A percentile compares a stretch with the other conserved stretches of the same genome.
phyloP scores from a whole-genome alignment of 1,139 yeast species.

The Candida tunisiensis region DNA sequence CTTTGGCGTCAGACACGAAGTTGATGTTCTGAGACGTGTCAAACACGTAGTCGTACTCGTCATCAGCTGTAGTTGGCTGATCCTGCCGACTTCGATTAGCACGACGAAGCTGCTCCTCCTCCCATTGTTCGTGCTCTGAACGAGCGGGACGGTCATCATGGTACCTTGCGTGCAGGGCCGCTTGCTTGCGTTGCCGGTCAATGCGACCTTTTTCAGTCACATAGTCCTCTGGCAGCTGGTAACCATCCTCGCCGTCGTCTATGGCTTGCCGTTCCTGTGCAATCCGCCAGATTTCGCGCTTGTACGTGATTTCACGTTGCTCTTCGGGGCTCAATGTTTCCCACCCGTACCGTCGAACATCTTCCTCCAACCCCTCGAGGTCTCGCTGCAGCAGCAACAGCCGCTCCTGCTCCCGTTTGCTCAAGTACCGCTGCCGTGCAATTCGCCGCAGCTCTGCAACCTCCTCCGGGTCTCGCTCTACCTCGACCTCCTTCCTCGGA shows the following conservation, averaged over 20 bases:
- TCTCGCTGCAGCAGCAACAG: constrained; percentile 29
- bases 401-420: constrained; percentile 30
- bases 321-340: constrained; percentile 30
- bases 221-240: constrained; percentile 42
- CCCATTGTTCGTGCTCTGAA: constrained; percentile 31
- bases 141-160: constrained; percentile 10
- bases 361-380: constrained; percentile 29
- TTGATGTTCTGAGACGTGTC: constrained; percentile 63
- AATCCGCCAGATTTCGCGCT: constrained; percentile 27
- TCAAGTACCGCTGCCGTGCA: constrained; percentile 32
- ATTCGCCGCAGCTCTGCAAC: constrained; percentile 22
- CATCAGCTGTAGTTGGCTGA: constrained; percentile 17
- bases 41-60: constrained; percentile 65
- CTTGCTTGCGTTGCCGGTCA: constrained; percentile 34
- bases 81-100: no score
- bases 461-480: constrained; percentile 7
- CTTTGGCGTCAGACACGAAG: constrained; percentile 20
- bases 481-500: constrained; percentile 3
- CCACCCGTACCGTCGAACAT: constrained; percentile 32
- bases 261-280: constrained; percentile 25
- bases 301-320: constrained; percentile 33
- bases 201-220: constrained; percentile 33
- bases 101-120: constrained; percentile 44
- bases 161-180: constrained; percentile 20
- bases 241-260: constrained; percentile 21